Conservation (phyloP, 2,329 filamentous ascomycete genomes). For the Claviceps cyperi region DNA sequence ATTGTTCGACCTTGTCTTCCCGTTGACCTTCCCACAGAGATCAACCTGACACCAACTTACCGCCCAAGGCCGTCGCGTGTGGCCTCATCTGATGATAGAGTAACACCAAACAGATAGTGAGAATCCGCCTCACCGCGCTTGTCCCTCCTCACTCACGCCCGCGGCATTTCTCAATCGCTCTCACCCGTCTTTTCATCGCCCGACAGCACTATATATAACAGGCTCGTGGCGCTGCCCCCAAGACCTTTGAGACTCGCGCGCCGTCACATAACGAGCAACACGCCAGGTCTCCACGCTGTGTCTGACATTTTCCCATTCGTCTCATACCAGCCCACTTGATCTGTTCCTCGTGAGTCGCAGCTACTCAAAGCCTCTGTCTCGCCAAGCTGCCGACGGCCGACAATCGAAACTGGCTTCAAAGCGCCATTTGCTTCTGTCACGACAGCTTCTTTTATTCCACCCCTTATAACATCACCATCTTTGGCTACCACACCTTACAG, state of each 20-base stretch:
- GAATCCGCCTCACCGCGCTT: constrained; percentile 3
- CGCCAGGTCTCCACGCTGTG: constrained; percentile 3
- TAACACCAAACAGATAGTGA: constrained; percentile 1
- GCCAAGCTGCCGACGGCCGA: background rate
- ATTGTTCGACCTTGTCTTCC: background rate
- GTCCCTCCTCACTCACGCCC: constrained; percentile 4
- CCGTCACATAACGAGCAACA: constrained; percentile 1
- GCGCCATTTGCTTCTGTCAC: background rate
- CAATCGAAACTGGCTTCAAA: background rate
- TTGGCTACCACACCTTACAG: background rate
- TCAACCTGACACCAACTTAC: constrained; percentile 3
- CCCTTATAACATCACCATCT: background rate
- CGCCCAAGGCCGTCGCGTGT: background rate
- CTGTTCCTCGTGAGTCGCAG: background rate
- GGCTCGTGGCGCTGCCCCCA: constrained; percentile 1
- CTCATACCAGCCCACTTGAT: constrained; percentile 3
- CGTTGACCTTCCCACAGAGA: background rate
- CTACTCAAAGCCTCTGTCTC: background rate
- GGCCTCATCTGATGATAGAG: constrained; percentile 1
- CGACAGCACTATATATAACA: constrained; percentile 7
- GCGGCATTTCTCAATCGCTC: constrained; percentile 6
- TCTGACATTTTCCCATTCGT: constrained; percentile 5
- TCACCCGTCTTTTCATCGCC: background rate
- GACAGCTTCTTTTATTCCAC: background rate
- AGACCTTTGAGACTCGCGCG: constrained; percentile 4